Percentiles rank a stretch among this genome's conserved stretches.
Conservation (phyloP, 2,329 filamentous ascomycete genomes). For the Neonectria coccinea region DNA sequence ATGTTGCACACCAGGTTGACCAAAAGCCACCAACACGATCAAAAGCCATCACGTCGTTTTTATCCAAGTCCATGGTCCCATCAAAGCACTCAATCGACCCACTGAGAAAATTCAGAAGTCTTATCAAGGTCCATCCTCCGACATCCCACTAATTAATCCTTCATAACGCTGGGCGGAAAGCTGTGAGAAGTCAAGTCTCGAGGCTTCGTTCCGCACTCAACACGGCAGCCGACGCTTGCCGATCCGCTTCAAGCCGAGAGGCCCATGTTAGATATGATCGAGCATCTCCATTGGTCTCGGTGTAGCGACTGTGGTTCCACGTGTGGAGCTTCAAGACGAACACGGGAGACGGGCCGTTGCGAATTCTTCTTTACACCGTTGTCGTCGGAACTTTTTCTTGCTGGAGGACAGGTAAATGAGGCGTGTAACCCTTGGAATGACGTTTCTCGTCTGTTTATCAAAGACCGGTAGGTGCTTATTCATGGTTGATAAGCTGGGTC, state of each 20-base stretch:
- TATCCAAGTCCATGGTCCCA: background rate
- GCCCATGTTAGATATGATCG: slow-evolving; percentile 2
- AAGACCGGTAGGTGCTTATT: background rate
- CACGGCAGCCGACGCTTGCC: slow-evolving; percentile 2
- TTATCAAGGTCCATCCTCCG: slow-evolving; percentile 5
- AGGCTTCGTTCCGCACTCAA: slow-evolving; percentile 7
- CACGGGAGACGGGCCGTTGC: background rate
- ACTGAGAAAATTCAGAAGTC: slow-evolving; percentile 1
- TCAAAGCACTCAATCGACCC: slow-evolving; percentile 2
- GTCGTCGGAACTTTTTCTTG: background rate
- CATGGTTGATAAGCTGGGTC: background rate
- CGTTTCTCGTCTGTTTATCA: background rate
- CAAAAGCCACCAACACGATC: background rate
- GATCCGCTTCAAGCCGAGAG: slow-evolving; percentile 2
- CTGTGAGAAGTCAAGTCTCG: background rate
- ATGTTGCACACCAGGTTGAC: background rate
- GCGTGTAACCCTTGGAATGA: background rate
- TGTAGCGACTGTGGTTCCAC: background rate
- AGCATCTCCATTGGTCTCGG: background rate
- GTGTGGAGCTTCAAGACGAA: background rate
- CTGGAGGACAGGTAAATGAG: background rate
- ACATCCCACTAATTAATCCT: slow-evolving; percentile 1
- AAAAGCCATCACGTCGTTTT: slow-evolving; percentile 1
- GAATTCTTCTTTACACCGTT: background rate
- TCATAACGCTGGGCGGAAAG: background rate